Evolutionary conservation across 176 grass and related monocot species (phyloP).

Genomic region (Oryza longistaminata): DNA sequence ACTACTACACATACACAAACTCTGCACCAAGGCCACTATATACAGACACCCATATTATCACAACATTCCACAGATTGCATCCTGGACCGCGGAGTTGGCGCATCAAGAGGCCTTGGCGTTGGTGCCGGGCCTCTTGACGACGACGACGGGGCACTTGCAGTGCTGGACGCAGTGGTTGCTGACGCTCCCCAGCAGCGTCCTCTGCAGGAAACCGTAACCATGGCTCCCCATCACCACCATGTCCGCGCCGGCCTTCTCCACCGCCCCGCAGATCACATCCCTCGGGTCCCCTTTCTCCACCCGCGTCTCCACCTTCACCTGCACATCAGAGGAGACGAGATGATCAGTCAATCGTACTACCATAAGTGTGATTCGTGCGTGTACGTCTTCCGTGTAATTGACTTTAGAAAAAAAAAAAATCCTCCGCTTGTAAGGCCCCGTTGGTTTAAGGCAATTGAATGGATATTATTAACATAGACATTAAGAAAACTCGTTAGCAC

Average conservation of each 20-base stretch:
- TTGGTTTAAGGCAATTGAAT: too few species aligned
- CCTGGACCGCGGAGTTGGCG: too few species aligned
- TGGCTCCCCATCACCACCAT: constrained; percentile 36
- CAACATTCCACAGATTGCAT: neutral
- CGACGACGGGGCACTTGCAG: constrained; percentile 23
- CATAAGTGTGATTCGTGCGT: too few species aligned
- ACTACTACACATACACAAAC: neutral
- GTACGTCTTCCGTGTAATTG: too few species aligned
- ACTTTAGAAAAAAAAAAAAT: too few species aligned
- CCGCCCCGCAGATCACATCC: constrained; percentile 23
- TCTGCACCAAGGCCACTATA: too few species aligned
- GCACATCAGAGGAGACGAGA: too few species aligned
- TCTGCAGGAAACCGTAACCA: constrained; percentile 31
- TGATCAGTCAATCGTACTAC: too few species aligned
- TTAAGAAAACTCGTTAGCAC: too few species aligned
- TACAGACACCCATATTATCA: too few species aligned
- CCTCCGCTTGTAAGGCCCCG: too few species aligned
- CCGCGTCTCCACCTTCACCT: constrained; percentile 15
- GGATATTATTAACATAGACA: too few species aligned
- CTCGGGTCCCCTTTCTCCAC: constrained; percentile 22
- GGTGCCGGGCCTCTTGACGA: constrained; percentile 4
- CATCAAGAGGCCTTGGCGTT: neutral
- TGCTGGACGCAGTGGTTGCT: constrained; percentile 20
- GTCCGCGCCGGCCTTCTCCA: constrained; percentile 12
- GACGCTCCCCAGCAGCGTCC: constrained; percentile 13